Evolutionary conservation across 257 asterid genomes (phyloP), one percentile per base, ranked within the genome.

Genomic region (Coffea eugenioides): DNA sequence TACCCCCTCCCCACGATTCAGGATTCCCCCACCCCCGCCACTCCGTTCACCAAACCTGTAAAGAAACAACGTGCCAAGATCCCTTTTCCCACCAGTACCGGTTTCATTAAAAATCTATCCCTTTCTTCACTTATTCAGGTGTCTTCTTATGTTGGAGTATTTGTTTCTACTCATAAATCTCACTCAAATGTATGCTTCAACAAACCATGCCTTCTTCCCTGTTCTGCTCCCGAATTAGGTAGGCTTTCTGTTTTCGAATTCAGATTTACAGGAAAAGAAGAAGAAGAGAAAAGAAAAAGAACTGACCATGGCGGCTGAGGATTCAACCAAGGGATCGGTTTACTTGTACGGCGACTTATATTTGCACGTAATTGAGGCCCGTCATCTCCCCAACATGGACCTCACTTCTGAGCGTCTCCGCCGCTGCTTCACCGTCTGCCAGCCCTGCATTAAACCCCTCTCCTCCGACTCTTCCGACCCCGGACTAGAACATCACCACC

Each of bases 301-400:
- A 15, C 4, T 39, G 5, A 39, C 43, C 5, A 90, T 91, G 97
- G 88, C 87, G 97, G 88, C 87, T 65, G 94, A 82, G 8, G 88
- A 85, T 68, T 74, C 83, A 34, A 8, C 27, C 14, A 82, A 81
- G 79, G 67, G 59, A 57, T 41, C 78, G 81, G 43, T 84, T 48
- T 85, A 83, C 86, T 75, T 95, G 80, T 90, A 95, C 75, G 98
- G 98, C 7, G 98, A 95, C 85, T 86, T 95, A 79, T 93, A 95
- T 3, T 87, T 95, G 5, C 86, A 77, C 12, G 80, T 94, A 66
- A 41, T 87, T 74, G 93, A 91, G 86, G 98, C 98, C 6, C 90
- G 96, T 54, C 8, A 78, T 68, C 90, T 94, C 65, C 98, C 98
- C 23, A 93, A 94, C 89, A 88, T 89, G 97, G 98, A 94, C 92